Percentiles rank a stretch among this genome's conserved stretches.
Evolutionary conservation across 306 rosid genomes (phyloP).

Genomic region (Astragalus glycyphyllos): DNA sequence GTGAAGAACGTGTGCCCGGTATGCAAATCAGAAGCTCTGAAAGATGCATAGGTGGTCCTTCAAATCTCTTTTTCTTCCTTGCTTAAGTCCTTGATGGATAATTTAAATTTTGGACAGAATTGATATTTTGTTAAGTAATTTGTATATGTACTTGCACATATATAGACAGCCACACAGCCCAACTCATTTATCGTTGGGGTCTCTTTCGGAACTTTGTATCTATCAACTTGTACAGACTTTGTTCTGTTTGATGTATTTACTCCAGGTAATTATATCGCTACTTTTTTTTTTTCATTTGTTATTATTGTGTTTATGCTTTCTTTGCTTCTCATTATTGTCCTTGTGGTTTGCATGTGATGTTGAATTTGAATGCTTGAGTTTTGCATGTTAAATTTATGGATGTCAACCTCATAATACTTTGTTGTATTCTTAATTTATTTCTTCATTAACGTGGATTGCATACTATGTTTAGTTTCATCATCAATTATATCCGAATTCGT

Average conservation of each 20-base stretch:
- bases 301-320: conserved; percentile 28
- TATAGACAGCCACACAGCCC: conserved; percentile 54
- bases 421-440: neutral
- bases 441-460: neutral
- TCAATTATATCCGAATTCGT: too few relatives aligned
- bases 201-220: conserved; percentile 62
- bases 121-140: conserved; percentile 55
- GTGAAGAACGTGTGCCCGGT: conserved; percentile 90
- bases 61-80: conserved; percentile 38
- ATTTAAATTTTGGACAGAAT: conserved; percentile 47
- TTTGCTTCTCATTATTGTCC: conserved; percentile 3
- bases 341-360: conserved; percentile 25
- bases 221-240: conserved; percentile 79
- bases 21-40: conserved; percentile 95
- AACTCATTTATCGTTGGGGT: conserved; percentile 62
- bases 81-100: conserved; percentile 34
- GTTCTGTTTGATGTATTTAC: conserved; percentile 45
- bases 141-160: conserved; percentile 68
- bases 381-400: neutral
- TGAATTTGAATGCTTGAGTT: neutral
- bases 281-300: conserved; percentile 26
- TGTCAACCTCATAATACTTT: too few relatives aligned
- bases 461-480: too few relatives aligned
- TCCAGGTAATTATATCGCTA: conserved; percentile 42
- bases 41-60: conserved; percentile 51